Evolutionary conservation across 805 yeast genomes (phyloP).

Genomic region (Candida sakaeoensis): DNA sequence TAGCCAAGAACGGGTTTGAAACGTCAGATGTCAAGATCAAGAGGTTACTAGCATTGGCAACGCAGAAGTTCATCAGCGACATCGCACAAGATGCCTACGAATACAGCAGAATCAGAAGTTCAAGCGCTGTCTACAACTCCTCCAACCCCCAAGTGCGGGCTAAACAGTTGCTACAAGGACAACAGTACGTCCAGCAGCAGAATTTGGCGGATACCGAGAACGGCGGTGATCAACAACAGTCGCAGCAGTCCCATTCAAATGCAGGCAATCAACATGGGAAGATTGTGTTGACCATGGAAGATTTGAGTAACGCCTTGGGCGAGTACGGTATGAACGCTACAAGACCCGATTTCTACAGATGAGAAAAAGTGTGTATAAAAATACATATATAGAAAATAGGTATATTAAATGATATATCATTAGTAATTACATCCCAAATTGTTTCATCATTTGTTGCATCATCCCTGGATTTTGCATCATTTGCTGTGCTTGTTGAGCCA

Average conservation of each 20-base stretch:
- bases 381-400: too few species aligned
- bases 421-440: conserved; percentile 65
- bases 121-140: conserved; percentile 80
- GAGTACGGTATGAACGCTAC: conserved; percentile 90
- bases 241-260: conserved; percentile 32
- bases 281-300: conserved; percentile 88
- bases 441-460: conserved; percentile 64
- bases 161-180: conserved; percentile 69
- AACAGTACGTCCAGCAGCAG: conserved; percentile 44
- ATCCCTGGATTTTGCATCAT: conserved; percentile 44
- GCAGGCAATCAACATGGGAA: conserved; percentile 62
- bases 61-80: conserved; percentile 92
- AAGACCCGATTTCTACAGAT: conserved; percentile 93
- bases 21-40: conserved; percentile 71
- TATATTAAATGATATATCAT: too few species aligned
- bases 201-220: conserved; percentile 21
- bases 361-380: too few species aligned
- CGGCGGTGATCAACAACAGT: conserved; percentile 40
- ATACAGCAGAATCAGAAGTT: conserved; percentile 86
- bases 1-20: conserved; percentile 80
- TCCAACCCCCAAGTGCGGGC: conserved; percentile 85
- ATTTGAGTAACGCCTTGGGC: conserved; percentile 83
- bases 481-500: conserved; percentile 46
- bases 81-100: conserved; percentile 97
- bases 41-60: conserved; percentile 85